Evolutionary conservation across 2,329 filamentous ascomycete genomes (phyloP).

Genomic region (Fusarium marasasianum): DNA sequence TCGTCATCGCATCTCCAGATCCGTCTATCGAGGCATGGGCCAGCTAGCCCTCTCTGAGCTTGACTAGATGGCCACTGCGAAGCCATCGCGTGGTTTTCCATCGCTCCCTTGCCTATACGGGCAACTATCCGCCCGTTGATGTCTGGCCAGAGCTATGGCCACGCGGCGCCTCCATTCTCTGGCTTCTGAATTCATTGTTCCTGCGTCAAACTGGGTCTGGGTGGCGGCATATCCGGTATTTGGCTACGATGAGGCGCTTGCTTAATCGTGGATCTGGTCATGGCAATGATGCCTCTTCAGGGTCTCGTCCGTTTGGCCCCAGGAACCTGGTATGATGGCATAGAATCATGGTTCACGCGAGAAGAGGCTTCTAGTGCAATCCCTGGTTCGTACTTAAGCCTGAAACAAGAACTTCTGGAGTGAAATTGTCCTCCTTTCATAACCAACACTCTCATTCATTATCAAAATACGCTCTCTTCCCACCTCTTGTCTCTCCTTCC

Average conservation of each 20-base stretch:
- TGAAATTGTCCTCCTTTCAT: neutral
- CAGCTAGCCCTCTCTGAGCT: neutral
- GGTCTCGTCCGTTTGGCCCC: constrained; percentile 15
- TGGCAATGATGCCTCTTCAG: constrained; percentile 2
- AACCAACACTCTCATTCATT: constrained; percentile 19
- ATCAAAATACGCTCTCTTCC: neutral
- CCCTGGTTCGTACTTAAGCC: constrained; percentile 17
- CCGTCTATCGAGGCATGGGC: neutral
- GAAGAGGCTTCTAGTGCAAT: neutral
- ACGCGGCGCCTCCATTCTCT: constrained; percentile 1
- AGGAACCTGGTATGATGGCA: neutral
- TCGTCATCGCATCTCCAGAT: neutral
- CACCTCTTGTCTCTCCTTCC: constrained; percentile 1
- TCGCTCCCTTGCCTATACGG: neutral
- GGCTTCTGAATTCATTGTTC: neutral
- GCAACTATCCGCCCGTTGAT: neutral
- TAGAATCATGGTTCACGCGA: neutral
- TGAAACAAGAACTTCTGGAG: neutral
- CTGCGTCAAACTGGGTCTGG: constrained; percentile 1
- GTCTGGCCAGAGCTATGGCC: neutral
- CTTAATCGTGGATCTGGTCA: neutral
- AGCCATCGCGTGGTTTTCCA: neutral
- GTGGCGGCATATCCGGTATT: constrained; percentile 18
- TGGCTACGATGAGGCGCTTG: neutral
- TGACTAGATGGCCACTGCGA: neutral